Evolutionary conservation across 305 asterid genomes (phyloP).

Genomic region (Fraxinus platypoda): DNA sequence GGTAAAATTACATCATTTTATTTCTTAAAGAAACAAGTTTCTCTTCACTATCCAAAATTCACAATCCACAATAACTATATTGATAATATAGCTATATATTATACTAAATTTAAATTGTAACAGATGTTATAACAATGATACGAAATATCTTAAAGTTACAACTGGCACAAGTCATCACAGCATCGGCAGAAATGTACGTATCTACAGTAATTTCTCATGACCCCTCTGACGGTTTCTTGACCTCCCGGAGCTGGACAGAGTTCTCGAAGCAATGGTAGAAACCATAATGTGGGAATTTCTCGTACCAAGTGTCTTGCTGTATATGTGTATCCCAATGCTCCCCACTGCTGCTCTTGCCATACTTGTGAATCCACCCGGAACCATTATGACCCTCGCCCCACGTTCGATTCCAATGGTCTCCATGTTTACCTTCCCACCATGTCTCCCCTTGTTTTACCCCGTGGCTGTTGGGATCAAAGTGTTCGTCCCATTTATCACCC

Average conservation of each 20-base stretch:
- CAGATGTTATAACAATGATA: neutral
- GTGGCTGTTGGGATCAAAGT: conserved; percentile 42
- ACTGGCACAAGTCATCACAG: neutral
- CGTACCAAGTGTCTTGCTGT: conserved; percentile 85
- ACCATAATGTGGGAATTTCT: conserved; percentile 79
- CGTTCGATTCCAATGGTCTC: conserved; percentile 91
- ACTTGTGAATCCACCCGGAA: conserved; percentile 96
- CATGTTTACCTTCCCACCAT: conserved; percentile 89
- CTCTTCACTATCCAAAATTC: neutral
- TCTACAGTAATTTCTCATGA: conserved; percentile 7
- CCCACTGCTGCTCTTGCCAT: conserved; percentile 92
- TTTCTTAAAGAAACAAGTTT: neutral
- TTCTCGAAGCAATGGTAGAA: conserved; percentile 91
- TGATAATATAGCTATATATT: neutral
- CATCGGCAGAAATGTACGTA: neutral
- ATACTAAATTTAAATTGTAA: neutral
- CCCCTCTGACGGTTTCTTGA: conserved; percentile 73
- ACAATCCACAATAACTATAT: neutral
- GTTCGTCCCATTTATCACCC: conserved; percentile 99
- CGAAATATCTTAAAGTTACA: neutral
- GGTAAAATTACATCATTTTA: neutral
- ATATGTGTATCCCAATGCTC: conserved; percentile 94
- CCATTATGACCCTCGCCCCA: conserved; percentile 99
- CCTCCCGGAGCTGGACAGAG: conserved; percentile 70
- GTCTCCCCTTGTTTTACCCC: conserved; percentile 95